Evolutionary conservation across 805 yeast genomes (phyloP).

Genomic region (Saturnispora diversa): DNA sequence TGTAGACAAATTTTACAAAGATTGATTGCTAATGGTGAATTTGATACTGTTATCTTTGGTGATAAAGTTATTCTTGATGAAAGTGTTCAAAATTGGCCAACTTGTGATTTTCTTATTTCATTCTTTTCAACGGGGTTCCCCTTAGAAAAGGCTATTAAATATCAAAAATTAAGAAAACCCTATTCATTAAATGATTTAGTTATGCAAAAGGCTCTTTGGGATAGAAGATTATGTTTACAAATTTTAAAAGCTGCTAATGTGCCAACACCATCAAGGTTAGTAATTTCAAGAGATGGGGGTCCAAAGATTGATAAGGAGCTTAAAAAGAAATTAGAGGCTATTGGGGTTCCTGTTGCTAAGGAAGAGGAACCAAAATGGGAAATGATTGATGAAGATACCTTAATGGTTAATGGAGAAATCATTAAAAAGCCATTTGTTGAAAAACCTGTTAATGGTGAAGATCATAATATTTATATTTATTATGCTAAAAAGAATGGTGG

Average conservation of each 20-base stretch:
- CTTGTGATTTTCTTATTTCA: conserved; percentile 89
- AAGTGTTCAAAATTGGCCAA: conserved; percentile 93
- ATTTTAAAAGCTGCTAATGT: conserved; percentile 76
- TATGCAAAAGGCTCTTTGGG: conserved; percentile 96
- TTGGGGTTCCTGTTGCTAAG: conserved; percentile 47
- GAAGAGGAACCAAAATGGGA: conserved; percentile 69
- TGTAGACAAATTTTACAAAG: conserved; percentile 85
- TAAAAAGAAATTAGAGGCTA: conserved; percentile 45
- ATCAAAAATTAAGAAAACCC: conserved; percentile 85
- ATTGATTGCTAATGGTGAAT: conserved; percentile 86
- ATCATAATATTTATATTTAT: conserved; percentile 91
- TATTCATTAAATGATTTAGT: conserved; percentile 79
- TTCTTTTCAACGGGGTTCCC: conserved; percentile 97
- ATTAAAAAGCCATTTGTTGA: conserved; percentile 91
- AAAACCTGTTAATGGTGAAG: conserved; percentile 98
- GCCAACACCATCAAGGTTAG: conserved; percentile 81
- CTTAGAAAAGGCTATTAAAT: conserved; percentile 85
- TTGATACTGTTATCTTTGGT: conserved; percentile 93
- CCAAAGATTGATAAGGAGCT: conserved; percentile 73
- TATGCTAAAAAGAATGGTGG: conserved; percentile 88
- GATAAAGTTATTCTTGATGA: conserved; percentile 96
- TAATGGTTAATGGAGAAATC: conserved; percentile 61
- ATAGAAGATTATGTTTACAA: conserved; percentile 77
- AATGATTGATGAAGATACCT: conserved; percentile 83
- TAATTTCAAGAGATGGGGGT: conserved; percentile 94